Conservation (phyloP, 2,329 filamentous ascomycete species). For the Huntiella decipiens region DNA sequence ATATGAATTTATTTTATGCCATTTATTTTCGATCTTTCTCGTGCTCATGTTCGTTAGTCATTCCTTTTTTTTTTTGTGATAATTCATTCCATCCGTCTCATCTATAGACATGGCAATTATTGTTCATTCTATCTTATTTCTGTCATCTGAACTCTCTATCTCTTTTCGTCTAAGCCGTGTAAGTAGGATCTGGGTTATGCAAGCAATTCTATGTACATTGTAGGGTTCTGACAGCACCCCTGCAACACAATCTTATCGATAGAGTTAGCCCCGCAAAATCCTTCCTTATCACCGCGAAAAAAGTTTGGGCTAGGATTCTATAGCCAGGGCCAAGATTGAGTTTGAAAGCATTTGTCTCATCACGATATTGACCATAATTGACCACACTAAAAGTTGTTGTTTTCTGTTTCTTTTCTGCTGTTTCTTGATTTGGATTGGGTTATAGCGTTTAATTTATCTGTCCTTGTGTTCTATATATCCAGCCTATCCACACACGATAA, state of each 20-base stretch:
- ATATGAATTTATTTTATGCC: too few relatives aligned
- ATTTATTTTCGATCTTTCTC: too few relatives aligned
- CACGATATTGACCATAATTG: not conserved
- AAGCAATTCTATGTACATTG: too few relatives aligned
- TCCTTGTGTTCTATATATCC: not conserved
- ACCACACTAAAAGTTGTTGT: not conserved
- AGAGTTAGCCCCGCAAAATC: slow-evolving; percentile 1
- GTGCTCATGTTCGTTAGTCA: too few relatives aligned
- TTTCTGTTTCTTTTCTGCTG: not conserved
- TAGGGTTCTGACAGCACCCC: too few relatives aligned
- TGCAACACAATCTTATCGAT: not conserved
- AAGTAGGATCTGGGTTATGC: too few relatives aligned
- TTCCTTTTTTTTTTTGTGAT: too few relatives aligned
- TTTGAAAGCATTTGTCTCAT: not conserved
- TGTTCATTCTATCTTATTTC: too few relatives aligned
- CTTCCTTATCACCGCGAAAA: slow-evolving; percentile 2
- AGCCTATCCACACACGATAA: not conserved
- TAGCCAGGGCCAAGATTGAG: not conserved
- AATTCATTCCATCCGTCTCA: too few relatives aligned
- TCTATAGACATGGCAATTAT: too few relatives aligned
- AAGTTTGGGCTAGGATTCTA: not conserved
- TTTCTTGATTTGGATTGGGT: not conserved
- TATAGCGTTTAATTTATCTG: not conserved
- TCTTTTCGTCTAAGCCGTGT: too few relatives aligned
- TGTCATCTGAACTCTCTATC: too few relatives aligned